Evolutionary conservation across 2,329 filamentous ascomycete genomes (phyloP).

Genomic region (Phoma sp.): DNA sequence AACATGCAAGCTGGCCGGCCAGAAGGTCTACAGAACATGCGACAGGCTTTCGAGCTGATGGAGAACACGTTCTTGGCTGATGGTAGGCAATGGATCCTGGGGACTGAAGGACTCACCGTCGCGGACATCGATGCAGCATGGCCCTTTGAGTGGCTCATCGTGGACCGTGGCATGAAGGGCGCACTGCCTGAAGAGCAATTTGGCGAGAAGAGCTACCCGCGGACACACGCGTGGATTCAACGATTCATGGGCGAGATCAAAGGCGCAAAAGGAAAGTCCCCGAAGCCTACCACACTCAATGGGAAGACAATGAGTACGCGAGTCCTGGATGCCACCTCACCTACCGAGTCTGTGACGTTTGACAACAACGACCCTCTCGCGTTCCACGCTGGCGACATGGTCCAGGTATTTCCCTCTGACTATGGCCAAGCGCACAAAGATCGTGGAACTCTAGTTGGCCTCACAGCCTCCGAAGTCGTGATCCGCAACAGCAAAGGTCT

Average conservation of each 20-base stretch:
- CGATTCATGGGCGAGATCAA: conserved; percentile 62
- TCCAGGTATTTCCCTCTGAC: conserved; percentile 52
- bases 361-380: conserved; percentile 60
- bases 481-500: conserved; percentile 35
- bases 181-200: conserved; percentile 63
- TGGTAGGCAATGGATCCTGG: conserved; percentile 69
- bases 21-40: conserved; percentile 64
- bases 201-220: conserved; percentile 61
- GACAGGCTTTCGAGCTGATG: conserved; percentile 62
- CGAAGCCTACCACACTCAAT: conserved; percentile 52
- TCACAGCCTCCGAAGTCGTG: conserved; percentile 36
- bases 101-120: conserved; percentile 59
- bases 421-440: conserved; percentile 41
- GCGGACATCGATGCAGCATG: conserved; percentile 74
- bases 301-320: conserved; percentile 46
- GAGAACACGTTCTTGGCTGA: conserved; percentile 70
- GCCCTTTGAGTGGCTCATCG: conserved; percentile 70
- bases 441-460: conserved; percentile 34
- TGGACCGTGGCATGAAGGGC: conserved; percentile 51
- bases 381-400: conserved; percentile 60
- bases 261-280: conserved; percentile 46
- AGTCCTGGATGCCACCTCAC: conserved; percentile 53
- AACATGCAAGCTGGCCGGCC: conserved; percentile 54
- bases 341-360: conserved; percentile 54
- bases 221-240: conserved; percentile 68